Evolutionary conservation across 2,329 filamentous ascomycete species (phyloP), one percentile per base, ranked within the genome.

Genomic region (Sclerotiophoma versabilis): DNA sequence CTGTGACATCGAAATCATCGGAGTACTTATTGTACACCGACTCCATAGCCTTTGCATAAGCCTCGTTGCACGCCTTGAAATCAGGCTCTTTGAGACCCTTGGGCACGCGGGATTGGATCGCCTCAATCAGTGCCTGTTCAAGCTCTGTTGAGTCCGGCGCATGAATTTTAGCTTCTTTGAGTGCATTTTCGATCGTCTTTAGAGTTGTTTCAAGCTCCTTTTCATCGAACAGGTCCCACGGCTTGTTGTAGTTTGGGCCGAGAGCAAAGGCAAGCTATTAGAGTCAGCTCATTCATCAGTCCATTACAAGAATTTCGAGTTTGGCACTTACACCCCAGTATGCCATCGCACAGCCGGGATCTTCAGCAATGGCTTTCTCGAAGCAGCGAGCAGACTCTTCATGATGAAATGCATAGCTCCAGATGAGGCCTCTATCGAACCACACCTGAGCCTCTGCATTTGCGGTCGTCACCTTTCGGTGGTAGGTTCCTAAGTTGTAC

Each of bases 211-310:
- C 72, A 4, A 88, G 76, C 59, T 92, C 89, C 0, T 79, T 73
- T 1, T 80, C 74, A 48, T 89, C 87, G 60, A 92, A 91, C 20
- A 85, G 80, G 23, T 85, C 82, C 90, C 90, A 92, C 0, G 89
- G 86, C 66, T 92, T 91, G 76, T 93, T 91, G 72, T 90, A 88
- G 66, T 93, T 92, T 3, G 90, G 90, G 0, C 90, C 90, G 0
- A 90, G 75, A 1, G 87, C 80, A 68, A 89, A 92, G 0, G 90
- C 86, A 4, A 65, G 64, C 68, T 71, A 42, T n/a, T 29, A 10
- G 10, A n/a, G 30, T 65, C 50, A 89, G 74, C 27, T 42, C 32
- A 9, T 38, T n/a, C 17, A 12, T n/a, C 26, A 49, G 39, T 38
- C 29, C 23, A 20, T 27, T 6, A 26, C 8, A 29, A 19, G 3